A percentile compares a stretch with the other conserved stretches of the same genome.
Conservation (phyloP, 129 eudicot species). For the Erigeron canadensis region DNA sequence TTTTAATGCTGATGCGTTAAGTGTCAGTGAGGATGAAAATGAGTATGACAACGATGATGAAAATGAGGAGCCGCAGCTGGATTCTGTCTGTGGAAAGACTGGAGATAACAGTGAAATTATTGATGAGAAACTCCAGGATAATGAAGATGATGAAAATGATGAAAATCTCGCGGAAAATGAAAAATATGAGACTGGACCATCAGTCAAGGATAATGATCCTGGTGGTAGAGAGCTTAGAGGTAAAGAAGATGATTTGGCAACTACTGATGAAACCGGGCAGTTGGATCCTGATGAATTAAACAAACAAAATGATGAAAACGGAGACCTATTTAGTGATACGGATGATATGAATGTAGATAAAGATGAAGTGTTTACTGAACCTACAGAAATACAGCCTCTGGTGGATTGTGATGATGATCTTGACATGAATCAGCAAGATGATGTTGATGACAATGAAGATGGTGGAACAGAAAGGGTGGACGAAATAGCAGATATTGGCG, state of each 20-base stretch:
- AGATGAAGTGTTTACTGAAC: constrained; percentile 60
- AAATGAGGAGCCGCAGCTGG: constrained; percentile 59
- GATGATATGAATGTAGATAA: constrained; percentile 59
- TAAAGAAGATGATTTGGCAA: constrained; percentile 58
- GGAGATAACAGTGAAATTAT: constrained; percentile 60
- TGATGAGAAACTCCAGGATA: constrained; percentile 77
- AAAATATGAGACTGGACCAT: constrained; percentile 71
- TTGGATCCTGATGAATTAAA: constrained; percentile 41
- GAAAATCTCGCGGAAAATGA: constrained; percentile 49
- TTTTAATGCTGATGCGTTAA: constrained; percentile 53
- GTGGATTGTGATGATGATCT: constrained; percentile 47
- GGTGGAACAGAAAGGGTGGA: constrained; percentile 39
- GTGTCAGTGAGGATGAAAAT: constrained; percentile 82
- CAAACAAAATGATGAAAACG: constrained; percentile 51
- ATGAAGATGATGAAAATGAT: constrained; percentile 51
- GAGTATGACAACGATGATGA: constrained; percentile 52
- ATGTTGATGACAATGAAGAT: constrained; percentile 55
- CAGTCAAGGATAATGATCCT: constrained; percentile 54
- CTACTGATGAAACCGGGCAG: constrained; percentile 44
- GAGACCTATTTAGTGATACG: constrained; percentile 38
- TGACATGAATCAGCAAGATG: constrained; percentile 55
- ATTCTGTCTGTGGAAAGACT: constrained; percentile 70
- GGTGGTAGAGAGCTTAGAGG: constrained; percentile 76
- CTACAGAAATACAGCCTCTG: constrained; percentile 49
- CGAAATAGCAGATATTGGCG: constrained; percentile 32